phyloP scores from a whole-genome alignment of 257 asterid species.

The Mentha longifolia region DNA sequence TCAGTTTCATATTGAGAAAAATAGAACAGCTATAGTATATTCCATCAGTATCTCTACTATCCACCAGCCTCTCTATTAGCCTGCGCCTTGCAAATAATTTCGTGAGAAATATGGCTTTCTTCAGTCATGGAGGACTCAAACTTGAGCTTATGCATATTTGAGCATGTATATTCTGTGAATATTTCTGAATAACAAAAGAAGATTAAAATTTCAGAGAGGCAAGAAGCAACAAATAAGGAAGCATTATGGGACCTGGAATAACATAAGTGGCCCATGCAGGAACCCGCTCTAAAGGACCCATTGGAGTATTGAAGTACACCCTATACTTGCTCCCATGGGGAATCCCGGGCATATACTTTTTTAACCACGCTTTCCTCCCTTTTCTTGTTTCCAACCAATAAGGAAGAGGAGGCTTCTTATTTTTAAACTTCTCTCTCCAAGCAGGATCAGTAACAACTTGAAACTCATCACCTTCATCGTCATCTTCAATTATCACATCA shows the following conservation, averaged over 20 bases:
- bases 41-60: not conserved
- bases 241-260: slow-evolving; percentile 66
- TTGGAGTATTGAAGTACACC: slow-evolving; percentile 86
- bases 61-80: slow-evolving; percentile 20
- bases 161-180: not conserved
- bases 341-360: slow-evolving; percentile 81
- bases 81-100: slow-evolving; percentile 21
- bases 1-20: slow-evolving; percentile 7
- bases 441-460: slow-evolving; percentile 68
- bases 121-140: slow-evolving; percentile 27
- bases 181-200: slow-evolving; percentile 8
- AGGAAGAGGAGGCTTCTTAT: slow-evolving; percentile 87
- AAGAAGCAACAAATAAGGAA: slow-evolving; percentile 35
- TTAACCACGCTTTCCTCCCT: slow-evolving; percentile 92
- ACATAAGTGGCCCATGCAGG: slow-evolving; percentile 99
- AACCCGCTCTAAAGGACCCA: slow-evolving; percentile 93
- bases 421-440: slow-evolving; percentile 64
- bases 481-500: slow-evolving; percentile 78
- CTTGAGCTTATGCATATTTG: slow-evolving; percentile 18
- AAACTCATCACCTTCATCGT: slow-evolving; percentile 59
- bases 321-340: slow-evolving; percentile 97
- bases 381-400: slow-evolving; percentile 95
- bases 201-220: slow-evolving; percentile 27
- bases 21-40: not conserved
- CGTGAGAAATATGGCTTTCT: slow-evolving; percentile 13